Conservation (phyloP, 768 basidiomycete species). For the Naematelia encephala region DNA sequence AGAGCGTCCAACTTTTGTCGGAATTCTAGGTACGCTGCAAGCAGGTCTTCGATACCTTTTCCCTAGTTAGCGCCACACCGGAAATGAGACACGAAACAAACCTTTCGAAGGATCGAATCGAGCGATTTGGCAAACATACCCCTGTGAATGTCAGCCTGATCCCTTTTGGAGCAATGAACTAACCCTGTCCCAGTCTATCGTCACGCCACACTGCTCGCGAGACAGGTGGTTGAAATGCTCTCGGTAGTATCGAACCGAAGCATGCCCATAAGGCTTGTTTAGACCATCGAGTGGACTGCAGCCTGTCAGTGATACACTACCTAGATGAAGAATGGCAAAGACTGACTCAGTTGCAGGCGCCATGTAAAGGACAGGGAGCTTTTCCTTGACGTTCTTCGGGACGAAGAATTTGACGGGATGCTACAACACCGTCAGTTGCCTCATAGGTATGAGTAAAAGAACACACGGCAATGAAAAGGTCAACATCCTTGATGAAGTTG, state of each 20-base stretch:
- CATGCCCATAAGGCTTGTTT: conserved; percentile 71
- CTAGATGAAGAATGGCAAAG: neutral
- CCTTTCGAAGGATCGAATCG: conserved; percentile 88
- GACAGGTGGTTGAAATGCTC: conserved; percentile 46
- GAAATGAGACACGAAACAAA: conserved; percentile 53
- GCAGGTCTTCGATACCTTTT: conserved; percentile 47
- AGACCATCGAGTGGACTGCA: conserved; percentile 72
- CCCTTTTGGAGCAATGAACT: neutral
- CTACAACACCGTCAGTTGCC: conserved; percentile 34
- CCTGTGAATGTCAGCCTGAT: conserved; percentile 8
- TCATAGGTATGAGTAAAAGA: neutral
- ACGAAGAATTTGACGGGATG: conserved; percentile 95
- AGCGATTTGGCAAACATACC: conserved; percentile 88
- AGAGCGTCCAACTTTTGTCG: conserved; percentile 59
- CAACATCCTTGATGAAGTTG: conserved; percentile 83
- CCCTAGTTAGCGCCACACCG: neutral
- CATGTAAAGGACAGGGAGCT: conserved; percentile 47
- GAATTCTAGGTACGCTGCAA: conserved; percentile 79
- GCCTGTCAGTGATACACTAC: neutral
- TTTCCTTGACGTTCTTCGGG: conserved; percentile 71
- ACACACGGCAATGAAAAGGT: conserved; percentile 77
- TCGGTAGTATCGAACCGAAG: conserved; percentile 40
- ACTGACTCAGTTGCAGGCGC: conserved; percentile 36
- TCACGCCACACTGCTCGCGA: conserved; percentile 42
- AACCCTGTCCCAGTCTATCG: conserved; percentile 56